Conservation (phyloP, 176 grass and related monocot species). For the Lolium multiflorum region DNA sequence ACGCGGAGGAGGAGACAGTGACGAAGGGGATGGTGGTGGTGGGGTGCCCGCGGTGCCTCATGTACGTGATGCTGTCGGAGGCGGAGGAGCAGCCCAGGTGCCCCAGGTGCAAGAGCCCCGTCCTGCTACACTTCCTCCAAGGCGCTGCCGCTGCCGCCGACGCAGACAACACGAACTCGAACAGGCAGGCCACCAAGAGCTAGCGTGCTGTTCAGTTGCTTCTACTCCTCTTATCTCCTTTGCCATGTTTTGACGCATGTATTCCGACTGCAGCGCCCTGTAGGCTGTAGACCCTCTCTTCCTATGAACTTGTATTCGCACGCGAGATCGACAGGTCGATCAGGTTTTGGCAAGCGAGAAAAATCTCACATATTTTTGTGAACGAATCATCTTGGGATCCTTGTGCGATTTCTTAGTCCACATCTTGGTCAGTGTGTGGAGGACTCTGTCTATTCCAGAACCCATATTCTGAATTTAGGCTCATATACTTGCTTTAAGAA, state of each 20-base stretch:
- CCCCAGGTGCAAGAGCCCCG: constrained; percentile 74
- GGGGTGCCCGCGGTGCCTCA: constrained; percentile 72
- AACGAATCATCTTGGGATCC: too few species aligned
- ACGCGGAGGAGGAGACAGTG: constrained; percentile 55
- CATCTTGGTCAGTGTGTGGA: too few species aligned
- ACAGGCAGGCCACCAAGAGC: constrained; percentile 34
- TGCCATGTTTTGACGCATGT: constrained; percentile 4
- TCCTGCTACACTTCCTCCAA: constrained; percentile 59
- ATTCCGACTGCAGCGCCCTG: neutral
- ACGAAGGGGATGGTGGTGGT: constrained; percentile 61
- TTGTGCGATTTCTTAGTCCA: too few species aligned
- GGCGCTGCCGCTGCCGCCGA: neutral
- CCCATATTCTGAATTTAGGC: too few species aligned
- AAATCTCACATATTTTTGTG: too few species aligned
- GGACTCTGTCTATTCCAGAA: too few species aligned
- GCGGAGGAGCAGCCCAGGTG: constrained; percentile 62
- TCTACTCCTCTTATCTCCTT: neutral
- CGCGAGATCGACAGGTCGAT: too few species aligned
- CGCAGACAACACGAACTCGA: neutral
- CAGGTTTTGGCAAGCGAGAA: too few species aligned
- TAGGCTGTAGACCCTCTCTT: neutral
- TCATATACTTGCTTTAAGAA: too few species aligned
- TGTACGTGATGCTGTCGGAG: constrained; percentile 79
- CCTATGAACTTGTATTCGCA: too few species aligned
- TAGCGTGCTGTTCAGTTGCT: neutral